Evolutionary conservation across 163 green algal species (phyloP).

Genomic region (Volvox carteri): DNA sequence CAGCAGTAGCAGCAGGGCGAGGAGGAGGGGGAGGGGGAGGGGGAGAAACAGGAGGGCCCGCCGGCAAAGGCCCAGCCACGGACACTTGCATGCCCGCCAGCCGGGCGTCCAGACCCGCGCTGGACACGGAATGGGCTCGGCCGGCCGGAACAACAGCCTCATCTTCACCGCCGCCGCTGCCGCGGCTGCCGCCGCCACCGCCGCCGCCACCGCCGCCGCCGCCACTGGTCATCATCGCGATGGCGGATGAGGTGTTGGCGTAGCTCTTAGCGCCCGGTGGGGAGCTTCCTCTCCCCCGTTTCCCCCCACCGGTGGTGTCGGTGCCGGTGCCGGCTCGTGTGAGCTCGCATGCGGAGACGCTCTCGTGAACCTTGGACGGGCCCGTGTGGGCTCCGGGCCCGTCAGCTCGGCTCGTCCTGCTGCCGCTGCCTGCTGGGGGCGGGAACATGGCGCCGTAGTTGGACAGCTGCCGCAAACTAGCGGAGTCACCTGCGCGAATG

Average conservation of each 20-base stretch:
- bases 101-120: background rate
- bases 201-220: background rate
- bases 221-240: no score
- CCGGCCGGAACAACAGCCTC: background rate
- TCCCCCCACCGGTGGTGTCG: background rate
- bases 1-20: background rate
- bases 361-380: constrained; percentile 33
- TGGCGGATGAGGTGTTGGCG: background rate
- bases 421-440: background rate
- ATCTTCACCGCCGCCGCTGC: background rate
- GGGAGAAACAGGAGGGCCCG: no score
- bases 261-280: background rate
- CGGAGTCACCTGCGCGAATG: constrained; percentile 15
- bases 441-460: constrained; percentile 36
- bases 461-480: constrained; percentile 36
- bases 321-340: background rate
- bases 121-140: background rate
- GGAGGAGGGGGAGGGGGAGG: no score
- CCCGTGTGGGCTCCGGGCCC: no score
- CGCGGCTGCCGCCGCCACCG: background rate
- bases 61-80: background rate
- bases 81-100: background rate
- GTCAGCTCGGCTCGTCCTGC: background rate
- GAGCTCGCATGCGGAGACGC: constrained; percentile 25
- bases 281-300: background rate